Percentiles rank a stretch among this genome's conserved stretches.
Evolutionary conservation across 1,284 basidiomycete genomes (phyloP).

Genomic region (Clitocybe nebularis): DNA sequence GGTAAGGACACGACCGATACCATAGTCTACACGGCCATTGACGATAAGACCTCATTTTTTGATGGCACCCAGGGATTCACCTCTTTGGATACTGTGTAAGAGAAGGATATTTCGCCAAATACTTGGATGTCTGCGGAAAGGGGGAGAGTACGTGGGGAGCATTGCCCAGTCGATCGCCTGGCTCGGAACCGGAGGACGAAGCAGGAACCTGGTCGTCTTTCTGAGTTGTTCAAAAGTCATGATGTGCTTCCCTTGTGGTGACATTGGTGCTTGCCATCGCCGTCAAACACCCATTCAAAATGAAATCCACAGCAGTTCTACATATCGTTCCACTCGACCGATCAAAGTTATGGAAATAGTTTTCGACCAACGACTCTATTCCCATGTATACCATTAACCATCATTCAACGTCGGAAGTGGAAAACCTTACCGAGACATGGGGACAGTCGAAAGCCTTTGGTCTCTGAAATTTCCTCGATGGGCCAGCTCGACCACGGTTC

Average conservation of each 20-base stretch:
- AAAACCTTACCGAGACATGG: conserved; percentile 6
- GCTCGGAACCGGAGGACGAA: background rate
- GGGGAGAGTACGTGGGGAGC: background rate
- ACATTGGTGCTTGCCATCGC: conserved; percentile 12
- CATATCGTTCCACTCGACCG: conserved; percentile 14
- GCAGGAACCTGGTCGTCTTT: conserved; percentile 2
- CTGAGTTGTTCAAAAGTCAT: conserved; percentile 2
- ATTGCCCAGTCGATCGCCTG: background rate
- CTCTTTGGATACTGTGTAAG: conserved; percentile 1
- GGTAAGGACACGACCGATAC: conserved; percentile 12
- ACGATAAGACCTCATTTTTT: conserved; percentile 1
- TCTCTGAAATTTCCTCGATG: conserved; percentile 1
- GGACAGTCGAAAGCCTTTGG: conserved; percentile 2
- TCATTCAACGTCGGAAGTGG: background rate
- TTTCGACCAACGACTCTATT: conserved; percentile 9
- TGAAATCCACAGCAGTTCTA: conserved; percentile 15
- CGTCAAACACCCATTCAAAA: conserved; percentile 16
- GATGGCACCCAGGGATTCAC: background rate
- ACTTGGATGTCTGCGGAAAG: conserved; percentile 3
- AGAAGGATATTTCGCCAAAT: conserved; percentile 3
- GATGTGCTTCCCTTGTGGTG: conserved; percentile 3
- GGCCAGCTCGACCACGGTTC: background rate
- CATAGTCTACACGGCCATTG: conserved; percentile 7
- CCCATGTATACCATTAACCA: background rate
- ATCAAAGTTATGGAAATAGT: conserved; percentile 13